Conservation (phyloP, 306 rosid species). For the Dalbergia cultrata region DNA sequence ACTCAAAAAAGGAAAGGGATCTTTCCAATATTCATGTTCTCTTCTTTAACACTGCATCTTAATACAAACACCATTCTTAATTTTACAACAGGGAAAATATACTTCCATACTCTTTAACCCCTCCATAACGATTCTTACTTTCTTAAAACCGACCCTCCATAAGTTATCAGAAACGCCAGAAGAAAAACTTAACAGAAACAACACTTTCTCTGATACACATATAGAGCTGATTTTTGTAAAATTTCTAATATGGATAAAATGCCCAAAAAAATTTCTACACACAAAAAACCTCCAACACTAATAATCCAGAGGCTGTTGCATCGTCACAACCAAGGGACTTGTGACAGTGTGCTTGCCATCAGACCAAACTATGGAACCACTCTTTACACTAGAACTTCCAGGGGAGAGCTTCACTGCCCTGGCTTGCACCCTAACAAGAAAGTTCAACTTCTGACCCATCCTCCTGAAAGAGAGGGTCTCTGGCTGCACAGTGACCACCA, state of each 20-base stretch:
- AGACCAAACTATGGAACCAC: slow-evolving; percentile 80
- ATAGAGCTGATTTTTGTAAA: slow-evolving; percentile 39
- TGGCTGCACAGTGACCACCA: slow-evolving; percentile 74
- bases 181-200: slow-evolving; percentile 39
- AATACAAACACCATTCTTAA: slow-evolving; percentile 57
- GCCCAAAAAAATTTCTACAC: slow-evolving; percentile 50
- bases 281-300: slow-evolving; percentile 43
- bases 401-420: slow-evolving; percentile 74
- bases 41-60: slow-evolving; percentile 51
- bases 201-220: slow-evolving; percentile 56
- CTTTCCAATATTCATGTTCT: slow-evolving; percentile 52
- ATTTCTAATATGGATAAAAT: slow-evolving; percentile 49
- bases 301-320: slow-evolving; percentile 86
- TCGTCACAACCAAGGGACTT: slow-evolving; percentile 84
- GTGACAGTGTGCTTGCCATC: slow-evolving; percentile 88
- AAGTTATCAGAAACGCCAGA: slow-evolving; percentile 51
- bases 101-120: slow-evolving; percentile 16
- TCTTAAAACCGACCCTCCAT: slow-evolving; percentile 59
- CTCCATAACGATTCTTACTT: slow-evolving; percentile 50
- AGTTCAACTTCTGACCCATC: slow-evolving; percentile 80
- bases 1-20: slow-evolving; percentile 49
- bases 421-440: slow-evolving; percentile 83
- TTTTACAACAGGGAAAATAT: slow-evolving; percentile 56
- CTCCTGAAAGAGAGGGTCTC: slow-evolving; percentile 71
- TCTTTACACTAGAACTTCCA: slow-evolving; percentile 67